These are phyloP conservation scores for Flammula alnicola DNA, from an alignment of 1,284 basidiomycete species.

Conservation along the genomic window DNA sequence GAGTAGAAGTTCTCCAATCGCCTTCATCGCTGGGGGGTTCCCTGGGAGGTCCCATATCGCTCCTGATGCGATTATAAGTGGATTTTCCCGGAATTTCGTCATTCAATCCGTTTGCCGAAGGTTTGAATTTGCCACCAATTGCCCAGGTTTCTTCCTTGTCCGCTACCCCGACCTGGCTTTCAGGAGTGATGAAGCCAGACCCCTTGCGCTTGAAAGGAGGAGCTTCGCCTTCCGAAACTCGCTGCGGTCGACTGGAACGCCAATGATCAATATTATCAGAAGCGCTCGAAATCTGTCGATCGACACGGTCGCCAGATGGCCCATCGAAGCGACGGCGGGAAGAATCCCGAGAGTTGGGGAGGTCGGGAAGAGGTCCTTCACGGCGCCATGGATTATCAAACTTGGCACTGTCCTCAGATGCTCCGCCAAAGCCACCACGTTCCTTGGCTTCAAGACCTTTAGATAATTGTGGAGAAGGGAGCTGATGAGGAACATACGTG, in stretches of 20 bases:
- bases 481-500: slow-evolving; percentile 65
- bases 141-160: slow-evolving; percentile 80
- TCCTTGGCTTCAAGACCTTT: slow-evolving; percentile 65
- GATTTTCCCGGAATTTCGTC: slow-evolving; percentile 51
- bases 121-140: slow-evolving; percentile 73
- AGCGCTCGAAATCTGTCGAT: slow-evolving; percentile 40
- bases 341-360: slow-evolving; percentile 55
- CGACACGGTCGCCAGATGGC: slow-evolving; percentile 44
- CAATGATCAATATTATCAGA: slow-evolving; percentile 71
- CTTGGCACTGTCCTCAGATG: slow-evolving; percentile 69
- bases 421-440: slow-evolving; percentile 57
- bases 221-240: slow-evolving; percentile 51
- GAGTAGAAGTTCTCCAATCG: slow-evolving; percentile 63
- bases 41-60: slow-evolving; percentile 57
- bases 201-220: slow-evolving; percentile 54
- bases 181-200: slow-evolving; percentile 58
- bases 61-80: slow-evolving; percentile 51
- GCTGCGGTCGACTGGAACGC: slow-evolving; percentile 63
- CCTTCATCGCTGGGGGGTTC: slow-evolving; percentile 53
- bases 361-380: slow-evolving; percentile 82
- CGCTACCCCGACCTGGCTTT: slow-evolving; percentile 58
- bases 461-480: slow-evolving; percentile 9
- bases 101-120: slow-evolving; percentile 40
- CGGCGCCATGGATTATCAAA: slow-evolving; percentile 86
- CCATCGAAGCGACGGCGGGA: slow-evolving; percentile 70